Evolutionary conservation across 1,284 basidiomycete species (phyloP).

Genomic region (Tylopilus sp.): DNA sequence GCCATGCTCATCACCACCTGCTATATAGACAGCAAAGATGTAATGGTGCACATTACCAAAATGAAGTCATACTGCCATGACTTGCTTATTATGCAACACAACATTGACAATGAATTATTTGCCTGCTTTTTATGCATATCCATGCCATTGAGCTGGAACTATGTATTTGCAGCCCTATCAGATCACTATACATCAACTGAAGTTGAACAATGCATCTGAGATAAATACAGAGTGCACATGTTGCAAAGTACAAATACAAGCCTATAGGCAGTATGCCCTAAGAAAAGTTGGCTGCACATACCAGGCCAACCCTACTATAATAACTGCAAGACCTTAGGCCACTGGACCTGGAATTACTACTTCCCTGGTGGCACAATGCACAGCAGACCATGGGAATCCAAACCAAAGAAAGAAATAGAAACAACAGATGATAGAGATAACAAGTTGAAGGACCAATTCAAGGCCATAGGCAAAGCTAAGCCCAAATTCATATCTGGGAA

Average conservation of each 20-base stretch:
- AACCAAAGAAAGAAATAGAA: not conserved
- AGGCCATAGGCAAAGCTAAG: not conserved
- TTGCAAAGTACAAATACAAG: not conserved
- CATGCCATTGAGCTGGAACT: conserved; percentile 20
- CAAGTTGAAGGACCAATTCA: not conserved
- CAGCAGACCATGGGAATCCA: not conserved
- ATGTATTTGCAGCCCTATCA: conserved; percentile 12
- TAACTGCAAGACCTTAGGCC: not conserved
- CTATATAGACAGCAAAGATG: not conserved
- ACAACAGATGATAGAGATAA: not conserved
- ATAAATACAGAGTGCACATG: not conserved
- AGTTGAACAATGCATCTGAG: conserved; percentile 3
- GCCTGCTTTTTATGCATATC: conserved; percentile 21
- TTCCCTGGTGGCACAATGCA: too few relatives aligned
- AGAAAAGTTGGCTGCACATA: too few relatives aligned
- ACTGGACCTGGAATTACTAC: not conserved
- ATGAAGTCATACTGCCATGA: not conserved
- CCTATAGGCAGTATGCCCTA: not conserved
- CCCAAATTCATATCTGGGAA: too few relatives aligned
- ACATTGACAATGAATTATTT: not conserved
- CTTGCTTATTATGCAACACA: not conserved
- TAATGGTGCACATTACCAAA: not conserved
- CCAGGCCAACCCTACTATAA: too few relatives aligned
- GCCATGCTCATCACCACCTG: not conserved
- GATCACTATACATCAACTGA: conserved; percentile 9